Evolutionary conservation across 163 green algal genomes (phyloP).

Genomic region (Coccomyxa subellipsoidea): DNA sequence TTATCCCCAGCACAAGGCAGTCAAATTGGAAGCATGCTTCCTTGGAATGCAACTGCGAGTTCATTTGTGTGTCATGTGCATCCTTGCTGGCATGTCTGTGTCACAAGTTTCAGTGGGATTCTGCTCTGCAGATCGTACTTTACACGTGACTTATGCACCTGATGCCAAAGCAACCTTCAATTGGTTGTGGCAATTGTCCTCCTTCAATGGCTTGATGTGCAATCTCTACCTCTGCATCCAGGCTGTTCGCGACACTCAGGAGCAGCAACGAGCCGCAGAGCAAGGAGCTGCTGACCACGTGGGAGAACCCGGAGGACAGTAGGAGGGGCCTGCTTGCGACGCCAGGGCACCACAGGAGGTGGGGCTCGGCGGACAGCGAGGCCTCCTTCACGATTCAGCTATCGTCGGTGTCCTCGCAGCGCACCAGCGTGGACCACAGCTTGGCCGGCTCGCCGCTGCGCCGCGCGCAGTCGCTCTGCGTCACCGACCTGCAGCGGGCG

Average conservation of each 20-base stretch:
- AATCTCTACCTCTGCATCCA: background rate
- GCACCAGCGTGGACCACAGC: background rate
- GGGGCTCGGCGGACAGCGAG: background rate
- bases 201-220: background rate
- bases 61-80: too few species aligned
- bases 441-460: background rate
- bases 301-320: background rate
- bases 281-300: background rate
- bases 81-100: too few species aligned
- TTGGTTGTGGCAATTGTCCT: too few species aligned
- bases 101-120: too few species aligned
- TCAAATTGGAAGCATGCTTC: too few species aligned
- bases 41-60: too few species aligned
- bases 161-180: too few species aligned
- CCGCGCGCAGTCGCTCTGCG: background rate
- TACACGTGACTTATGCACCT: too few species aligned
- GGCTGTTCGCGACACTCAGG: background rate
- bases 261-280: background rate
- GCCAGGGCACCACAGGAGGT: background rate
- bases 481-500: background rate
- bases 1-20: too few species aligned
- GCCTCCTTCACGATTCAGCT: background rate
- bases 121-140: too few species aligned
- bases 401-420: background rate
- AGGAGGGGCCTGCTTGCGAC: background rate